Conservation (phyloP, 805 yeast genomes). For the Sugiyamaella boreocaroliniensis region DNA sequence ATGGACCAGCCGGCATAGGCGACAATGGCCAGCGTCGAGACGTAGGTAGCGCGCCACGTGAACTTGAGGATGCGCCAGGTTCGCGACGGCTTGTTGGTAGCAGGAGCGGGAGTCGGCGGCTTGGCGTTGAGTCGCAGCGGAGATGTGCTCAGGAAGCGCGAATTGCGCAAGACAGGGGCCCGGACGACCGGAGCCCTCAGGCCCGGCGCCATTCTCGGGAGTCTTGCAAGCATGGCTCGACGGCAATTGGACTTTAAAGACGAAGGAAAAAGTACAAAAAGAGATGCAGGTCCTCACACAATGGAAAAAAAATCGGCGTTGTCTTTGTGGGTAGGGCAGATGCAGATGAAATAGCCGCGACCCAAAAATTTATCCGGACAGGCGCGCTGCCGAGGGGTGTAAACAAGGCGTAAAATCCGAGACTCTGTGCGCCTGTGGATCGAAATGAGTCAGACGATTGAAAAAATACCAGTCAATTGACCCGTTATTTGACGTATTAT, state of each 20-base stretch:
- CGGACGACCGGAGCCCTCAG: not conserved
- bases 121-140: not conserved
- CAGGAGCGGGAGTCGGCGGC: too few species aligned
- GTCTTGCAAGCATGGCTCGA: not conserved
- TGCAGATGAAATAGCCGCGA: not conserved
- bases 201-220: not conserved
- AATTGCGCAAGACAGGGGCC: not conserved
- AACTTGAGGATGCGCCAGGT: not conserved
- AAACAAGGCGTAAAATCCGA: not conserved
- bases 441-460: too few species aligned
- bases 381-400: too few species aligned
- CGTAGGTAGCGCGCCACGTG: conserved; percentile 45
- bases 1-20: conserved; percentile 55
- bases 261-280: not conserved
- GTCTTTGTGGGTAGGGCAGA: not conserved
- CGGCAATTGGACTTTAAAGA: not conserved
- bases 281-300: not conserved
- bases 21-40: conserved; percentile 45
- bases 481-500: too few species aligned
- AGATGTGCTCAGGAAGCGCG: not conserved
- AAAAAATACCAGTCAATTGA: too few species aligned
- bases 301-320: not conserved
- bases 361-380: not conserved
- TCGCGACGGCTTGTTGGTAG: not conserved
- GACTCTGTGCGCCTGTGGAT: too few species aligned